Percentiles rank a stretch among this genome's conserved stretches.
phyloP scores from a whole-genome alignment of 371 early-diverging fungal genomes.

The Syncephalastrum monosporum region DNA sequence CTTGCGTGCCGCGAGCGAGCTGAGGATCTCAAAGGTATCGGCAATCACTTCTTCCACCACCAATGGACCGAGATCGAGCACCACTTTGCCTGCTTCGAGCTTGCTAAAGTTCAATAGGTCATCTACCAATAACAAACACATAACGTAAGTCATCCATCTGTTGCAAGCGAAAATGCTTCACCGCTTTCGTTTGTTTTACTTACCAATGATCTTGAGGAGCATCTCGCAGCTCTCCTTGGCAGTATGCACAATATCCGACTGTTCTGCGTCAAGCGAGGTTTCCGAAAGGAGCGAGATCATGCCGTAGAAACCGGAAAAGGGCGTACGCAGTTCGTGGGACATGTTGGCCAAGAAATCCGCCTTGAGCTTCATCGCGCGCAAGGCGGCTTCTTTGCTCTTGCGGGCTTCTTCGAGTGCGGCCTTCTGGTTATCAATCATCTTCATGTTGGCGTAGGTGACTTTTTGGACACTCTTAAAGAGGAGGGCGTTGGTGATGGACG shows the following conservation, averaged over 20 bases:
- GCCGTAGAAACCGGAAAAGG: slow-evolving; percentile 65
- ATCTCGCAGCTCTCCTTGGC: slow-evolving; percentile 63
- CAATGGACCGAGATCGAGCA: slow-evolving; percentile 47
- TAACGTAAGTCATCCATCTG: neutral
- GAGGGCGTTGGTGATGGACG: slow-evolving; percentile 59
- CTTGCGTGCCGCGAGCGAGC: slow-evolving; percentile 50
- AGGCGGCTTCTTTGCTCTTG: slow-evolving; percentile 50
- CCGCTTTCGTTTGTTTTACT: neutral
- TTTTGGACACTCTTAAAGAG: slow-evolving; percentile 54
- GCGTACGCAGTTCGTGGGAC: slow-evolving; percentile 61
- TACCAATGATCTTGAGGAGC: slow-evolving; percentile 49
- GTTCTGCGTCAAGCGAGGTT: slow-evolving; percentile 56
- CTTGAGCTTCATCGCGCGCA: slow-evolving; percentile 48
- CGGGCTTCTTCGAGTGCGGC: slow-evolving; percentile 50
- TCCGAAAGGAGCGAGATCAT: slow-evolving; percentile 60
- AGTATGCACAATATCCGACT: slow-evolving; percentile 56
- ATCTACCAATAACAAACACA: slow-evolving; percentile 21
- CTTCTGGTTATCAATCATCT: slow-evolving; percentile 53
- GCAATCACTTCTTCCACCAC: slow-evolving; percentile 57
- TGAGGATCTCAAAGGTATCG: slow-evolving; percentile 52
- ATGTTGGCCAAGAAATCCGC: slow-evolving; percentile 62
- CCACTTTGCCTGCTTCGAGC: slow-evolving; percentile 50
- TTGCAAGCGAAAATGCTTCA: neutral
- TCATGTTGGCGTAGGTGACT: slow-evolving; percentile 43
- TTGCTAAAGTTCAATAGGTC: slow-evolving; percentile 55